These are phyloP conservation scores for Solanum boliviense DNA, from an alignment of 257 asterid species.

Conservation along the genomic window DNA sequence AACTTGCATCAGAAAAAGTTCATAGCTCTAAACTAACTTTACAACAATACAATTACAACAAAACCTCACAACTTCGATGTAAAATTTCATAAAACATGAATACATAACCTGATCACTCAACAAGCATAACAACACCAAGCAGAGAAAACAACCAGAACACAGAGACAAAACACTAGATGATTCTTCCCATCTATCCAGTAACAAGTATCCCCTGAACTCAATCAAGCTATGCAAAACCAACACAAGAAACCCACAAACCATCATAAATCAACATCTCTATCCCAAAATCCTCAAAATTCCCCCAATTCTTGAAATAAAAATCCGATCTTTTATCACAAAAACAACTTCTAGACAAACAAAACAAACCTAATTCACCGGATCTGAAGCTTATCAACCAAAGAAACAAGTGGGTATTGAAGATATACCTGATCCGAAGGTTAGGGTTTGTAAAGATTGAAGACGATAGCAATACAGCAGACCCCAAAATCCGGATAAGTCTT, in stretches of 20 bases:
- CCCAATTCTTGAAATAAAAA: background rate
- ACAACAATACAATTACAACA: background rate
- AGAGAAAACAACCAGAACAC: background rate
- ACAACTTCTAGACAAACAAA: background rate
- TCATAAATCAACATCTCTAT: background rate
- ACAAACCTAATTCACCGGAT: background rate
- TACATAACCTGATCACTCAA: background rate
- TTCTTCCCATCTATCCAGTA: background rate
- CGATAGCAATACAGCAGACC: background rate
- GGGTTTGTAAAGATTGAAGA: conserved; percentile 13
- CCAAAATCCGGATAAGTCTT: conserved; percentile 27
- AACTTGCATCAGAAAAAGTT: background rate
- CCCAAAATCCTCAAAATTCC: background rate
- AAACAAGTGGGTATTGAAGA: background rate
- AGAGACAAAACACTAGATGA: background rate
- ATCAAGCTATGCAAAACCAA: background rate
- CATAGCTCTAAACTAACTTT: background rate
- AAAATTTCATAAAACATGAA: background rate
- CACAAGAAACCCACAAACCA: background rate
- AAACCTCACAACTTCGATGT: background rate
- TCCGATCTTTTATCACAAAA: background rate
- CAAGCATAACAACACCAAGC: background rate
- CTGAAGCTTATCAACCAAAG: background rate
- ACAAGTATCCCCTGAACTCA: background rate
- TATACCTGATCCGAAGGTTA: conserved; percentile 24